These are phyloP conservation scores for Chrysanthemum seticuspe DNA, from an alignment of 129 eudicot species.

Conservation along the genomic window DNA sequence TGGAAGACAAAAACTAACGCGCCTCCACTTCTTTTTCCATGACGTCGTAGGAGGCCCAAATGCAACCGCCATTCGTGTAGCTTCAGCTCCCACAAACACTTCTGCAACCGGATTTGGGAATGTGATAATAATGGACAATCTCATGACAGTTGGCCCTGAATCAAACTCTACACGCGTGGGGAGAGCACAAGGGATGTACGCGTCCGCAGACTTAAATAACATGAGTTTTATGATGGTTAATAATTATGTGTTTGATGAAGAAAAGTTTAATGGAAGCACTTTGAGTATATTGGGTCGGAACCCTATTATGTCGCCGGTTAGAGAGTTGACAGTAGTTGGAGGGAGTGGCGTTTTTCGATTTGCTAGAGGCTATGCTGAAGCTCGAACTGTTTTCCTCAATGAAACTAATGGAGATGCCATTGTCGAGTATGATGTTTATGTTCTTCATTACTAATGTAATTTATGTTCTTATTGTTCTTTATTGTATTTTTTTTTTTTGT, in stretches of 20 bases:
- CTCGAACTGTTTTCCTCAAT: slow-evolving; percentile 21
- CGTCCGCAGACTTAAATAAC: slow-evolving; percentile 32
- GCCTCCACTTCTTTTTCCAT: slow-evolving; percentile 40
- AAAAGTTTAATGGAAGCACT: slow-evolving; percentile 41
- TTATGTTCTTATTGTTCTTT: too few species aligned
- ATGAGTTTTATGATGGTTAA: slow-evolving; percentile 36
- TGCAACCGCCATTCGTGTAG: slow-evolving; percentile 39
- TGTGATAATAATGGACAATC: slow-evolving; percentile 41
- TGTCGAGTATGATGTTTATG: slow-evolving; percentile 35
- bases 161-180: slow-evolving; percentile 38
- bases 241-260: slow-evolving; percentile 32
- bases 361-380: slow-evolving; percentile 39
- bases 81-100: slow-evolving; percentile 21
- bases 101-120: slow-evolving; percentile 31
- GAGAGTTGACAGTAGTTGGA: slow-evolving; percentile 47
- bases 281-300: slow-evolving; percentile 47
- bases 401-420: slow-evolving; percentile 28
- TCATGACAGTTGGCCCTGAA: slow-evolving; percentile 31
- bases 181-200: slow-evolving; percentile 43
- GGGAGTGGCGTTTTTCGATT: slow-evolving; percentile 43
- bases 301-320: slow-evolving; percentile 26
- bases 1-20: slow-evolving; percentile 24
- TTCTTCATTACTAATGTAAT: slow-evolving; percentile 27
- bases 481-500: too few species aligned
- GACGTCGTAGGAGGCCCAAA: slow-evolving; percentile 34